Percentiles rank a stretch among this genome's conserved stretches.
Conservation (phyloP, 208 protist species). For the Acanthamoeba triangularis region DNA sequence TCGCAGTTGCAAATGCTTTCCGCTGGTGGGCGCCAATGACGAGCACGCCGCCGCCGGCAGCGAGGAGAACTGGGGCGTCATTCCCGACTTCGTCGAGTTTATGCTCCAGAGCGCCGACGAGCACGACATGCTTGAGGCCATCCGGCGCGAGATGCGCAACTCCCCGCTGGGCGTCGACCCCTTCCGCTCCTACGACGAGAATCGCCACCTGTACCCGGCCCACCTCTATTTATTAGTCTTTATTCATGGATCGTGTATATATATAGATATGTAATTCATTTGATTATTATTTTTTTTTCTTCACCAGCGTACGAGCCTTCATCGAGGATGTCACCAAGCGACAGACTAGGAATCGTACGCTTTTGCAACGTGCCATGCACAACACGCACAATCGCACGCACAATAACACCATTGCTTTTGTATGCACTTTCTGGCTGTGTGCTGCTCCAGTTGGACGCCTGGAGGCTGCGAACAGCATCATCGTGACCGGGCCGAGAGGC, state of each 20-base stretch:
- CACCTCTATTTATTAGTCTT: neutral
- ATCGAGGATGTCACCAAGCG: neutral
- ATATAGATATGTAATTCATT: too few relatives aligned
- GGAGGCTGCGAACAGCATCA: neutral
- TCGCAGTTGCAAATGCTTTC: slow-evolving; percentile 1
- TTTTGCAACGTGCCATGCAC: too few relatives aligned
- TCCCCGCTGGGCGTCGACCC: neutral
- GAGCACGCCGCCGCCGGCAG: neutral
- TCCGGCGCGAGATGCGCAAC: neutral
- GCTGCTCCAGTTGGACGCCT: neutral
- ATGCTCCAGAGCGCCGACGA: slow-evolving; percentile 6
- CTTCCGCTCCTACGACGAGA: slow-evolving; percentile 20
- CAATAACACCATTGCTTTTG: too few relatives aligned
- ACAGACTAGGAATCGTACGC: neutral
- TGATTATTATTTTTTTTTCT: too few relatives aligned
- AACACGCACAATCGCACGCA: neutral
- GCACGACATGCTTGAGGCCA: neutral
- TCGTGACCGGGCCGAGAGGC: slow-evolving; percentile 10
- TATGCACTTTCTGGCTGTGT: neutral
- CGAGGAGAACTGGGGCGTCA: neutral
- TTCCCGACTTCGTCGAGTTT: neutral
- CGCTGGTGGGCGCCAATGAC: neutral
- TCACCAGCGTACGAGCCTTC: neutral
- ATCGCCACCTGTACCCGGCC: neutral
- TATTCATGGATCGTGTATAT: too few relatives aligned